Evolutionary conservation across 73 alveolate genomes (phyloP).

Genomic region (Blepharisma japonicum): DNA sequence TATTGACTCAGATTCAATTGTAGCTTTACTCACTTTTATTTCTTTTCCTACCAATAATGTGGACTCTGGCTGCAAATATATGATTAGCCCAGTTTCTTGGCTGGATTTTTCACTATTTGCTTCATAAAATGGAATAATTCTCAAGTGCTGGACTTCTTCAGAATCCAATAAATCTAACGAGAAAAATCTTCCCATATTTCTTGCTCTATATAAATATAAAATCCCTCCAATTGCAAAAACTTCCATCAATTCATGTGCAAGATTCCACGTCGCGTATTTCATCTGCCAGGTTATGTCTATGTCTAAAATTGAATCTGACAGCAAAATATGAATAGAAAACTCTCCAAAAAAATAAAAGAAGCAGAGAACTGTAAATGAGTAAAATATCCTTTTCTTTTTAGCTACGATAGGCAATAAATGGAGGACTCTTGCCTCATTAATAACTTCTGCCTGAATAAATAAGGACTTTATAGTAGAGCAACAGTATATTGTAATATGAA

Average conservation of each 20-base stretch:
- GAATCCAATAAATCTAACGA: background rate
- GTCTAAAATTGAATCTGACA: background rate
- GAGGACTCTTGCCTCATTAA: background rate
- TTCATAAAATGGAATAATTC: conserved; percentile 16
- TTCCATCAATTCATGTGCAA: conserved; percentile 8
- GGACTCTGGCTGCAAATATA: too few relatives aligned
- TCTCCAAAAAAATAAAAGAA: background rate
- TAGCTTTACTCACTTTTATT: too few relatives aligned
- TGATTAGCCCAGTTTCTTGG: too few relatives aligned
- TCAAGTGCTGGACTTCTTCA: background rate
- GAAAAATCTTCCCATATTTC: conserved; percentile 23
- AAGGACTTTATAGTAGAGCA: background rate
- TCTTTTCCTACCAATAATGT: too few relatives aligned
- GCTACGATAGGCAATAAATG: background rate
- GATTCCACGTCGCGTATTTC: background rate
- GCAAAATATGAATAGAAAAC: background rate
- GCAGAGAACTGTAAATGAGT: background rate
- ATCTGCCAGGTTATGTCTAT: background rate
- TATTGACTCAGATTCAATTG: too few relatives aligned
- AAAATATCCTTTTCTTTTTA: background rate
- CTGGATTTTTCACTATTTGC: background rate
- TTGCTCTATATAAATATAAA: conserved; percentile 19
- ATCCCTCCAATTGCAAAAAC: background rate
- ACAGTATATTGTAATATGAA: background rate
- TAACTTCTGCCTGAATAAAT: background rate